phyloP scores from a whole-genome alignment of 106 monocot genomes.

The Platanthera guangdongensis region DNA sequence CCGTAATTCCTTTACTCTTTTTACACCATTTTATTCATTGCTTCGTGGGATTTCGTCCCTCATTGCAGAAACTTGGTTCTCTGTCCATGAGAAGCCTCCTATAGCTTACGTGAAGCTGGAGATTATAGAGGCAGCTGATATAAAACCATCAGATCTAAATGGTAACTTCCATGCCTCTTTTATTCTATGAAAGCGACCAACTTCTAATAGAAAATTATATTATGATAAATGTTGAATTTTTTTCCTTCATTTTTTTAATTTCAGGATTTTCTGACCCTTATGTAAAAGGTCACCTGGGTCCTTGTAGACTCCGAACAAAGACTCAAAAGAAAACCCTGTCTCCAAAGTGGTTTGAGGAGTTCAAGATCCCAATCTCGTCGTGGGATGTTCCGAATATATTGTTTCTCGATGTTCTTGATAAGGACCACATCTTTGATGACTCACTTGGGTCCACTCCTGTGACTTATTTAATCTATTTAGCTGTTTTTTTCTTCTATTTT shows the following conservation, averaged over 20 bases:
- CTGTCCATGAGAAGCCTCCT: constrained; percentile 66
- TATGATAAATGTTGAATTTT: too few species aligned
- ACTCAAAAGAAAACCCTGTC: constrained; percentile 64
- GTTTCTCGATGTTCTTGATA: constrained; percentile 66
- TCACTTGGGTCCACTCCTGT: constrained; percentile 50
- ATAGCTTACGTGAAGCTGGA: constrained; percentile 72
- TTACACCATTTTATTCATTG: too few species aligned
- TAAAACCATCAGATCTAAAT: constrained; percentile 81
- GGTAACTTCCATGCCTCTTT: constrained; percentile 8
- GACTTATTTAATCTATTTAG: neutral
- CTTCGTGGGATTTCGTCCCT: too few species aligned
- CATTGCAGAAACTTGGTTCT: constrained; percentile 64
- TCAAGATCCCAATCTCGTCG: constrained; percentile 75
- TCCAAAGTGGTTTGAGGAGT: constrained; percentile 87
- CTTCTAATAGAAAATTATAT: neutral
- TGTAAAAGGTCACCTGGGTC: constrained; percentile 75
- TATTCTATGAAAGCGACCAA: neutral
- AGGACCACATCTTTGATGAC: constrained; percentile 87
- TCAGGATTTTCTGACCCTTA: constrained; percentile 90
- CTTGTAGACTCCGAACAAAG: constrained; percentile 65
- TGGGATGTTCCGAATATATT: constrained; percentile 72
- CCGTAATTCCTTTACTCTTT: too few species aligned
- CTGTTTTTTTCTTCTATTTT: neutral
- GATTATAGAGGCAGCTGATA: constrained; percentile 74
- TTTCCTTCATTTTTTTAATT: neutral